Evolutionary conservation across 306 rosid species (phyloP).

Genomic region (Cucurbita moschata): DNA sequence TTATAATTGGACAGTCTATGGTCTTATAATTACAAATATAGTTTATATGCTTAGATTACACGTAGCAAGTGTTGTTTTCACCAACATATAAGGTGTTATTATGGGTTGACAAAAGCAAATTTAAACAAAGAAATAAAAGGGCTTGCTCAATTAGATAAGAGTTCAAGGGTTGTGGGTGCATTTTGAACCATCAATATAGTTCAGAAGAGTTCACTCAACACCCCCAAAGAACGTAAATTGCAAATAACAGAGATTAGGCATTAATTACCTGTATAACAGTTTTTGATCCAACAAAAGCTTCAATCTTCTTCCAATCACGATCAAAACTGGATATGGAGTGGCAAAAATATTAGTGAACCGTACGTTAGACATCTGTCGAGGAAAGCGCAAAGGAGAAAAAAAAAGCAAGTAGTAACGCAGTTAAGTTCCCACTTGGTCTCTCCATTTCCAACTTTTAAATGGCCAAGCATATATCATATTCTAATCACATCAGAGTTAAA

Average conservation of each 20-base stretch:
- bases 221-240: background rate
- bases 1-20: background rate
- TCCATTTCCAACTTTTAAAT: background rate
- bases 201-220: background rate
- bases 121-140: background rate
- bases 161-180: background rate
- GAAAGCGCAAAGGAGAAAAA: background rate
- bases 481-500: background rate
- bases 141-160: background rate
- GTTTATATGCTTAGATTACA: background rate
- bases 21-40: background rate
- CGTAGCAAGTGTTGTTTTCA: background rate
- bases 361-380: background rate
- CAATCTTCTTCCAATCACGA: conserved; percentile 99
- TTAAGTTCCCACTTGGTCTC: background rate
- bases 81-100: background rate
- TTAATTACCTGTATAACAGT: conserved; percentile 79
- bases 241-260: background rate
- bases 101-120: background rate
- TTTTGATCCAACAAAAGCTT: conserved; percentile 91
- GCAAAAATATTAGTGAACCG: background rate
- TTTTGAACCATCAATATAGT: background rate
- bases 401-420: background rate
- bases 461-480: background rate
- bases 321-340: conserved; percentile 50